Evolutionary conservation across 305 asterid species (phyloP).

Genomic region (Fraxinus sp.): DNA sequence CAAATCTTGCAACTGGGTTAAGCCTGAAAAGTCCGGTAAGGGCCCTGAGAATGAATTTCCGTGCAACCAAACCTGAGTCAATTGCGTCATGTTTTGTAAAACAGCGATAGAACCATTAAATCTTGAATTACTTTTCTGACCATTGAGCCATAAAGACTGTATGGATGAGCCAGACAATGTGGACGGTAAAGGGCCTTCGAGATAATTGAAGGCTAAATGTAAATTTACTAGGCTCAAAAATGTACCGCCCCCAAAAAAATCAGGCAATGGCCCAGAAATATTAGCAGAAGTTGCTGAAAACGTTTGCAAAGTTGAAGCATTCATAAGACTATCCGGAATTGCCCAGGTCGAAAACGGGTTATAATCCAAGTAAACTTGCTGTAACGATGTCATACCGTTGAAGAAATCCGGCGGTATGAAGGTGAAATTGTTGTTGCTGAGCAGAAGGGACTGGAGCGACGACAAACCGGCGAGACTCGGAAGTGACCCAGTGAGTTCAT

Average conservation of each 20-base stretch:
- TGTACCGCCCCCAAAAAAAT: constrained; percentile 43
- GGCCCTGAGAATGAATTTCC: constrained; percentile 62
- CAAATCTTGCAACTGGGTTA: constrained; percentile 43
- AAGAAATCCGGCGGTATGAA: constrained; percentile 74
- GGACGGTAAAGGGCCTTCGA: constrained; percentile 67
- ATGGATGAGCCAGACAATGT: constrained; percentile 50
- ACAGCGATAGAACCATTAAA: constrained; percentile 59
- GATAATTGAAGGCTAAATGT: constrained; percentile 51
- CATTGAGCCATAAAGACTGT: constrained; percentile 73
- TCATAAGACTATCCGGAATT: constrained; percentile 50
- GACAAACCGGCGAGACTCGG: constrained; percentile 68
- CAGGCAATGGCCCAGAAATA: constrained; percentile 62
- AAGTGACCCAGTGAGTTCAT: constrained; percentile 59
- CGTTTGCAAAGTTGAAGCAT: constrained; percentile 33
- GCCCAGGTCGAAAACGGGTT: constrained; percentile 63
- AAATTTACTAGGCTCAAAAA: constrained; percentile 46
- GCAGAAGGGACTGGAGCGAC: constrained; percentile 39
- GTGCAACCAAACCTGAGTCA: constrained; percentile 66
- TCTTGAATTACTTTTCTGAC: constrained; percentile 38
- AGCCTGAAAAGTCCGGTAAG: constrained; percentile 62
- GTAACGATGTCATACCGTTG: constrained; percentile 59
- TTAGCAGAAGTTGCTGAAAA: constrained; percentile 63
- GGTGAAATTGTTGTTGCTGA: constrained; percentile 56
- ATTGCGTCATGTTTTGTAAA: constrained; percentile 59
- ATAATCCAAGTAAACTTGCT: constrained; percentile 48